These are phyloP conservation scores for Eucalyptus pauciflora DNA, from an alignment of 345 rosid species.

Conservation along the genomic window DNA sequence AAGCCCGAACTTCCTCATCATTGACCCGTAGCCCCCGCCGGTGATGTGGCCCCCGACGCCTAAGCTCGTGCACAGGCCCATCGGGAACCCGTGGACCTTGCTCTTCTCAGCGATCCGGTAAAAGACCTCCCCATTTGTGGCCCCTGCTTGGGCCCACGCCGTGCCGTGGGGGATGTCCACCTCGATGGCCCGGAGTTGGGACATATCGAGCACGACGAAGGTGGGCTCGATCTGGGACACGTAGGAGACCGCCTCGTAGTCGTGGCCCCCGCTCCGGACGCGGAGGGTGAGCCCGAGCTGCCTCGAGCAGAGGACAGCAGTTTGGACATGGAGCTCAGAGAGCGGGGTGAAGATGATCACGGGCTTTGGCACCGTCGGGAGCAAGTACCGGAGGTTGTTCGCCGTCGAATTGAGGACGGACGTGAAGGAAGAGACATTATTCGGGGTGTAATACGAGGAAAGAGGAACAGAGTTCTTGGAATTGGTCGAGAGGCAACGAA, in stretches of 20 bases:
- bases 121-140: slow-evolving; percentile 56
- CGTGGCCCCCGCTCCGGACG: slow-evolving; percentile 67
- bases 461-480: slow-evolving; percentile 3
- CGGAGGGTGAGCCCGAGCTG: slow-evolving; percentile 23
- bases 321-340: slow-evolving; percentile 47
- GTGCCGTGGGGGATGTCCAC: slow-evolving; percentile 18
- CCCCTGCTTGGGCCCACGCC: slow-evolving; percentile 80
- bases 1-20: slow-evolving; percentile 75
- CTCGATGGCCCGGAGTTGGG: slow-evolving; percentile 25
- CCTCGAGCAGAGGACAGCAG: slow-evolving; percentile 42
- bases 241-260: slow-evolving; percentile 53
- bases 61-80: slow-evolving; percentile 51
- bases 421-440: slow-evolving; percentile 15
- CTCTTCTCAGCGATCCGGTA: slow-evolving; percentile 51
- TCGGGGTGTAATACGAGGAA: slow-evolving; percentile 18
- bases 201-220: slow-evolving; percentile 41
- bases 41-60: slow-evolving; percentile 63
- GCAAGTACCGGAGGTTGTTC: slow-evolving; percentile 39
- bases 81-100: slow-evolving; percentile 49
- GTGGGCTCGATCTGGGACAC: slow-evolving; percentile 38
- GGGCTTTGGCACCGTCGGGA: slow-evolving; percentile 40
- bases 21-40: slow-evolving; percentile 57
- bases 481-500: slow-evolving; percentile 22
- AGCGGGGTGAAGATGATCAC: slow-evolving; percentile 39
- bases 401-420: slow-evolving; percentile 32